These are phyloP conservation scores for Lipomyces chichibuensis DNA, from an alignment of 805 yeast species.

Conservation along the genomic window DNA sequence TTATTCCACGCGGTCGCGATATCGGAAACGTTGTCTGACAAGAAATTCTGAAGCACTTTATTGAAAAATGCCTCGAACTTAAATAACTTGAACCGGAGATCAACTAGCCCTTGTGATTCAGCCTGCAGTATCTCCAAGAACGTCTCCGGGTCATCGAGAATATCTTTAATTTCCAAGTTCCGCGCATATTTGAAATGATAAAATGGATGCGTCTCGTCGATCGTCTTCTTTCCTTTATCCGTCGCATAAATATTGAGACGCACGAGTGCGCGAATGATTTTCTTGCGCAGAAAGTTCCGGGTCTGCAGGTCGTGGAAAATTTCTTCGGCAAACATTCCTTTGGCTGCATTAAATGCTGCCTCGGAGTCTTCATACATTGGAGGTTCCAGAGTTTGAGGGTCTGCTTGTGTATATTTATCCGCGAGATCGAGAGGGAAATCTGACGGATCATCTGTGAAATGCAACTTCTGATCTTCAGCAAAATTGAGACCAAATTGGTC, in stretches of 20 bases:
- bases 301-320: slow-evolving; percentile 78
- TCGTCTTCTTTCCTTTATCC: slow-evolving; percentile 77
- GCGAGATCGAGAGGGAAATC: slow-evolving; percentile 65
- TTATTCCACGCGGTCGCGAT: slow-evolving; percentile 76
- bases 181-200: slow-evolving; percentile 90
- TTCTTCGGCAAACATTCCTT: slow-evolving; percentile 76
- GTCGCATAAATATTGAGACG: slow-evolving; percentile 75
- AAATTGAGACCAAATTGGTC: slow-evolving; percentile 82
- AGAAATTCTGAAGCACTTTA: slow-evolving; percentile 45
- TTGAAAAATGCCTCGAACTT: slow-evolving; percentile 41
- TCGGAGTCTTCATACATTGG: slow-evolving; percentile 38
- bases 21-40: slow-evolving; percentile 64
- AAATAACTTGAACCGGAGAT: slow-evolving; percentile 37
- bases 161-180: slow-evolving; percentile 75
- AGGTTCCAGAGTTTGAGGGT: slow-evolving; percentile 21
- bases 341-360: slow-evolving; percentile 71
- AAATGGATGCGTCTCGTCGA: slow-evolving; percentile 77
- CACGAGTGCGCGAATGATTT: slow-evolving; percentile 59
- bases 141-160: slow-evolving; percentile 73
- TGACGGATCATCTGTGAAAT: slow-evolving; percentile 69
- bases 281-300: slow-evolving; percentile 65
- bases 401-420: slow-evolving; percentile 41
- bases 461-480: slow-evolving; percentile 64
- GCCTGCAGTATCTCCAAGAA: slow-evolving; percentile 91
- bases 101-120: slow-evolving; percentile 72